Evolutionary conservation across 228 moss, liverwort and hornwort genomes (phyloP).

Genomic region (Sphagnum fallax): DNA sequence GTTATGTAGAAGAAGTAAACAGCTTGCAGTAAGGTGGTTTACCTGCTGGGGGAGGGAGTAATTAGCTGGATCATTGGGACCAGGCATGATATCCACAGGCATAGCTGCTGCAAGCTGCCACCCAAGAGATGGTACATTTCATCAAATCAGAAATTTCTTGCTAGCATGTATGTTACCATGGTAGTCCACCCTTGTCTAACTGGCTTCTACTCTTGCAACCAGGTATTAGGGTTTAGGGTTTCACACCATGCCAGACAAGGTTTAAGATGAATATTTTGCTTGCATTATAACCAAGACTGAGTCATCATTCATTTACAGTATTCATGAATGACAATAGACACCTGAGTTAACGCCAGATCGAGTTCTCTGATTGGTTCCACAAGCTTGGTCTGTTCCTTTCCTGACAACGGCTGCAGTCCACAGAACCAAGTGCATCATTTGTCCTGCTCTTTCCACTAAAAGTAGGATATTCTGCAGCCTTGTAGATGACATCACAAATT

Average conservation of each 20-base stretch:
- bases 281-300: no score
- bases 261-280: no score
- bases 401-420: conserved; percentile 60
- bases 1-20: no score
- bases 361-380: conserved; percentile 92
- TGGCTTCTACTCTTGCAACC: no score
- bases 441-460: no score
- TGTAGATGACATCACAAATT: no score
- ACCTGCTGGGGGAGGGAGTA: conserved; percentile 97
- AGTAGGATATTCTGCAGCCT: no score
- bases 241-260: no score
- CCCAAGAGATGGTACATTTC: neutral
- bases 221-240: no score
- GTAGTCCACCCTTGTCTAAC: neutral
- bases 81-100: conserved; percentile 98
- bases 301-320: no score
- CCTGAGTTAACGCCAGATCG: conserved; percentile 89
- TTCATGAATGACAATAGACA: conserved; percentile 8
- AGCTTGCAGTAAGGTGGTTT: neutral
- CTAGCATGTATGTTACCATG: neutral
- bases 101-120: conserved; percentile 86
- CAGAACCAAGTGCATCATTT: neutral
- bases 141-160: neutral
- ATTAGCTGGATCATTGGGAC: conserved; percentile 86
- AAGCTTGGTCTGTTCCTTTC: conserved; percentile 85